A percentile compares a stretch with the other conserved stretches of the same genome.
phyloP scores from a whole-genome alignment of 441 rosid species.

The Pelargonium myrrhifolium region DNA sequence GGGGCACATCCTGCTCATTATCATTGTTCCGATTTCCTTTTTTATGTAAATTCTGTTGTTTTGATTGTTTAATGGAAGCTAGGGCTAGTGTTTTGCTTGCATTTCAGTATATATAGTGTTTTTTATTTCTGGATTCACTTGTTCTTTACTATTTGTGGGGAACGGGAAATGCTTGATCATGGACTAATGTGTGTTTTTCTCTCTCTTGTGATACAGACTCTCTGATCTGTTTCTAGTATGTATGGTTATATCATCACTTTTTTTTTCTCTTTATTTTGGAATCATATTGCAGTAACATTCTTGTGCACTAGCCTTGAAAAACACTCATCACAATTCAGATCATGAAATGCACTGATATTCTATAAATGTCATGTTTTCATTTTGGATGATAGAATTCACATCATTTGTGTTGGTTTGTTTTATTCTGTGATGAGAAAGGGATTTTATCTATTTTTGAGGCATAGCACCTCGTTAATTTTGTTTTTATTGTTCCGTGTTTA shows the following conservation, averaged over 20 bases:
- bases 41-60: neutral
- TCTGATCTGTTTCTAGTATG: neutral
- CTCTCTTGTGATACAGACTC: neutral
- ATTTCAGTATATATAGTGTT: neutral
- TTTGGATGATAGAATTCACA: neutral
- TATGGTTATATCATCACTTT: neutral
- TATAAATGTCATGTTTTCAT: neutral
- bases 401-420: neutral
- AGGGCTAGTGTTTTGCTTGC: neutral
- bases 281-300: neutral
- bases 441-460: neutral
- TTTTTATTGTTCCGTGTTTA: neutral
- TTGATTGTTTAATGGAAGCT: neutral
- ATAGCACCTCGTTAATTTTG: neutral
- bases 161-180: neutral
- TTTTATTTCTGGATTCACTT: neutral
- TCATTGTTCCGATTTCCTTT: neutral
- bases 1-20: conserved; percentile 8
- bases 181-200: neutral
- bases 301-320: neutral
- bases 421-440: neutral
- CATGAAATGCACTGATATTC: neutral
- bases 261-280: neutral
- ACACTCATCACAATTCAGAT: neutral
- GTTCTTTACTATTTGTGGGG: neutral